Conservation (phyloP, 306 rosid genomes). For the Rosa lucieae region DNA sequence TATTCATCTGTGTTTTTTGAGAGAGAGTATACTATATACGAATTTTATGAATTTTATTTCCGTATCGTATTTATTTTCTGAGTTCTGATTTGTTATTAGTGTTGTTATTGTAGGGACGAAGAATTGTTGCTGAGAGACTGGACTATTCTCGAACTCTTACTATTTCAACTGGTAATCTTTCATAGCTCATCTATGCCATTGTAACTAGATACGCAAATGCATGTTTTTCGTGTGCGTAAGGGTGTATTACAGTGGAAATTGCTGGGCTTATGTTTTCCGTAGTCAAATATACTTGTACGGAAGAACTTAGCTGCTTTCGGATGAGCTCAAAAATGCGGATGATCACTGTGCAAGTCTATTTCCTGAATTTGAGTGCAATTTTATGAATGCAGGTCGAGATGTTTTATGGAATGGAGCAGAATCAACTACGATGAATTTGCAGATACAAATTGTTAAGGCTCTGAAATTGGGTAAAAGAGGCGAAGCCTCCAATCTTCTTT, state of each 20-base stretch:
- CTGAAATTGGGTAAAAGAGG: conserved; percentile 56
- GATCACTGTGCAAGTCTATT: not conserved
- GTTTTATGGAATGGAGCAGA: conserved; percentile 34
- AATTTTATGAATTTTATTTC: no score
- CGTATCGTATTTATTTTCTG: no score
- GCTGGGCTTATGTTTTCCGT: no score
- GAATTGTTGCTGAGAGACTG: conserved; percentile 17
- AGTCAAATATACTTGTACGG: not conserved
- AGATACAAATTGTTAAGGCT: conserved; percentile 58
- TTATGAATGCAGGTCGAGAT: conserved; percentile 34
- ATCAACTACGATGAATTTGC: conserved; percentile 34
- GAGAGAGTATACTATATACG: no score
- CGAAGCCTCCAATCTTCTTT: conserved; percentile 63
- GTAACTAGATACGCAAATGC: not conserved
- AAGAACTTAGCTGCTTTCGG: not conserved
- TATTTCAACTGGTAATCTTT: conserved; percentile 23
- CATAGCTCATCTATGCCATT: not conserved
- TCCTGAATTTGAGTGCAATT: conserved; percentile 10
- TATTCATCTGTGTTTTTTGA: no score
- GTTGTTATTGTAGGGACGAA: conserved; percentile 24
- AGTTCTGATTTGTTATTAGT: not conserved
- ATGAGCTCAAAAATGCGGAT: not conserved
- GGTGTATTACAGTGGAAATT: no score
- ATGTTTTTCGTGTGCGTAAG: not conserved
- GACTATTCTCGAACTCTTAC: conserved; percentile 15